Base-by-base conservation (phyloP, 2,329 filamentous ascomycete species). In the Eutypa lata region DNA sequence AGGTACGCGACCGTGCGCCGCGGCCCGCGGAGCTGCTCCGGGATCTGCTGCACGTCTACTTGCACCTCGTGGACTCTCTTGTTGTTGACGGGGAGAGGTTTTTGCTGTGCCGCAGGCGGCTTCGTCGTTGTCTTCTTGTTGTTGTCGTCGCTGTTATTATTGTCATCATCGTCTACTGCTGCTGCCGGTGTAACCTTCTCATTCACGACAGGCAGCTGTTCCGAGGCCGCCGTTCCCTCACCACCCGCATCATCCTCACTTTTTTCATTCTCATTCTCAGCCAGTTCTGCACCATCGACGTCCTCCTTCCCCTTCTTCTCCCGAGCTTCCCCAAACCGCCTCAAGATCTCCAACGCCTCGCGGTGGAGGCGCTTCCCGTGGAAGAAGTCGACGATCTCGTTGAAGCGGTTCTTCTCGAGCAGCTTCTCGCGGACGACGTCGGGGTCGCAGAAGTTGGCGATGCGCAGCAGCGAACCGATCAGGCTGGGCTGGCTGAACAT, bases 371-470 rank as follows among this genome's bases (percentile, higher is more conserved):
- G 92, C 74, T 99, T 99, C 57, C 94, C 94, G 64, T 95, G 91
- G 61, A 97, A 86, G 67, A 99, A 99, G 69, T 97, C 93, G n/a
- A 99, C 91, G 2, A 99, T 77, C 72, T 97, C 93, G 49, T 88
- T 93, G 71, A 96, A 97, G 31, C 92, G 85, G 53, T 89, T 89
- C 40, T 87, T 90, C 68, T 96, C 90, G 54, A 96, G 85, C 4
- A 99, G 76, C 63, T 91, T 91, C 70, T 96, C 90, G 67, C 96
- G 94, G 21, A 99, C 93, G 2, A 97, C 94, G 28, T 90, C 88
- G 0, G 94, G 93, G 63, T 99, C 93, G 69, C 94, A 97, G 67
- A 97, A 97, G 69, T 99, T 99, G 66, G 92, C 88, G 49, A 97
- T 90, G 22, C 94, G 91, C 74, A 99, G 97, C 0, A 99, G 80